These are phyloP conservation scores for Monosporozyma aerobia DNA, from an alignment of 805 yeast species.

Conservation along the genomic window DNA sequence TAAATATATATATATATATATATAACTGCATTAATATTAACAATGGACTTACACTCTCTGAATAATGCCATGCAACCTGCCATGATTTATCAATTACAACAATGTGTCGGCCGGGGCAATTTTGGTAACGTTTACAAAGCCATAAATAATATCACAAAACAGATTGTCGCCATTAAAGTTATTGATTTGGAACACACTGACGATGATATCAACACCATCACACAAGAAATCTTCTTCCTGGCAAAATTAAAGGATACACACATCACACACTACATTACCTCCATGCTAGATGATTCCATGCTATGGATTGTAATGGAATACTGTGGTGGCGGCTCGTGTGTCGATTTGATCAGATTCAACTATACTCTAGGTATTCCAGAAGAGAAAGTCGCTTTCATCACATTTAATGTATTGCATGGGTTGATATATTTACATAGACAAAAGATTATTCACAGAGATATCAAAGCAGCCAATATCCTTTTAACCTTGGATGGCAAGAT, in stretches of 20 bases:
- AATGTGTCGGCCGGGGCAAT: constrained; percentile 73
- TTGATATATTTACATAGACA: constrained; percentile 68
- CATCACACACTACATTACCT: constrained; percentile 57
- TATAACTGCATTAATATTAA: not conserved
- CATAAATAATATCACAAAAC: constrained; percentile 28
- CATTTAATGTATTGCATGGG: constrained; percentile 59
- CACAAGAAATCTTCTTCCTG: constrained; percentile 72
- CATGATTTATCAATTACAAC: constrained; percentile 31
- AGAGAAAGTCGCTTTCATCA: constrained; percentile 47
- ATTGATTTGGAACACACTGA: constrained; percentile 70
- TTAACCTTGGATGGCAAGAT: constrained; percentile 60
- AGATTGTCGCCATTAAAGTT: constrained; percentile 75
- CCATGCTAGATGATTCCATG: constrained; percentile 53
- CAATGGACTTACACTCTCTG: not conserved
- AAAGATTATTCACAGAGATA: constrained; percentile 77
- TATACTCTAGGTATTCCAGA: constrained; percentile 30
- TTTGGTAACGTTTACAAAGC: constrained; percentile 83
- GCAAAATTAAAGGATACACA: constrained; percentile 55
- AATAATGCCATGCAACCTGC: constrained; percentile 17
- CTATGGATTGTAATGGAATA: constrained; percentile 92
- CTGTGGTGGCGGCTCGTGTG: constrained; percentile 91
- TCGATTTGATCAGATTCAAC: constrained; percentile 51
- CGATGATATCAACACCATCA: constrained; percentile 61
- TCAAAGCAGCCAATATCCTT: constrained; percentile 82
- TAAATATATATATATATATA: not conserved